Conservation (phyloP, 2,329 filamentous ascomycete species). For the Xylariaceae sp. region DNA sequence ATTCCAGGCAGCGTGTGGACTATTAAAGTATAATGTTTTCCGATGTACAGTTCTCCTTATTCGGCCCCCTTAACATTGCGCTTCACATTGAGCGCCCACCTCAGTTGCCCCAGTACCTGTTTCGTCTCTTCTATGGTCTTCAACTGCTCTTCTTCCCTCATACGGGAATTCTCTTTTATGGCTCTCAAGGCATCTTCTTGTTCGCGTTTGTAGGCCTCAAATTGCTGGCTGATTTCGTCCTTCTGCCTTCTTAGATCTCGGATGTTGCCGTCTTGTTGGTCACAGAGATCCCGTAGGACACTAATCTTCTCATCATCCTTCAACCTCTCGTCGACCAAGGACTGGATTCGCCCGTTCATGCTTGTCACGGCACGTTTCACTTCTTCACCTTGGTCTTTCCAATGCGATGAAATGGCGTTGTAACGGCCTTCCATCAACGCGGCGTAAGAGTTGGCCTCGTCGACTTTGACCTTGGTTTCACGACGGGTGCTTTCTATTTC, state of each 20-base stretch:
- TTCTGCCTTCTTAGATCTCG: constrained; percentile 66
- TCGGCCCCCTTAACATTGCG: constrained; percentile 62
- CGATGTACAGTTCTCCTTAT: constrained; percentile 40
- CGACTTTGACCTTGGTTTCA: constrained; percentile 67
- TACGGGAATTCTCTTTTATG: constrained; percentile 63
- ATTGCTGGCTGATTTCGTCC: constrained; percentile 63
- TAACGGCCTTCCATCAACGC: constrained; percentile 74
- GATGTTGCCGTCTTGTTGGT: constrained; percentile 75
- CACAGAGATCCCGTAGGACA: constrained; percentile 70
- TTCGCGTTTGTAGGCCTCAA: constrained; percentile 68
- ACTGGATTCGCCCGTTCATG: constrained; percentile 60
- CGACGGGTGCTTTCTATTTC: constrained; percentile 67
- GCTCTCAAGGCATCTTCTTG: constrained; percentile 66
- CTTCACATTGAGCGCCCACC: constrained; percentile 75
- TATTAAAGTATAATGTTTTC: background rate
- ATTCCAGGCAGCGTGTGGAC: background rate
- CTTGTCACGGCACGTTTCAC: constrained; percentile 58
- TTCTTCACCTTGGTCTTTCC: constrained; percentile 69
- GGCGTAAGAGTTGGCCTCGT: constrained; percentile 68
- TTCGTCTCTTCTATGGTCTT: constrained; percentile 62
- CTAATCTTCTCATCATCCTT: constrained; percentile 68
- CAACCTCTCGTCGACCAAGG: constrained; percentile 60
- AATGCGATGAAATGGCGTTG: constrained; percentile 69
- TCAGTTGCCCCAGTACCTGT: constrained; percentile 69
- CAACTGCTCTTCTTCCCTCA: constrained; percentile 67